A percentile compares a stretch with the other conserved stretches of the same genome.
These are phyloP conservation scores for Lactuca sativa DNA, from an alignment of 129 eudicot genomes.

Conservation along the genomic window DNA sequence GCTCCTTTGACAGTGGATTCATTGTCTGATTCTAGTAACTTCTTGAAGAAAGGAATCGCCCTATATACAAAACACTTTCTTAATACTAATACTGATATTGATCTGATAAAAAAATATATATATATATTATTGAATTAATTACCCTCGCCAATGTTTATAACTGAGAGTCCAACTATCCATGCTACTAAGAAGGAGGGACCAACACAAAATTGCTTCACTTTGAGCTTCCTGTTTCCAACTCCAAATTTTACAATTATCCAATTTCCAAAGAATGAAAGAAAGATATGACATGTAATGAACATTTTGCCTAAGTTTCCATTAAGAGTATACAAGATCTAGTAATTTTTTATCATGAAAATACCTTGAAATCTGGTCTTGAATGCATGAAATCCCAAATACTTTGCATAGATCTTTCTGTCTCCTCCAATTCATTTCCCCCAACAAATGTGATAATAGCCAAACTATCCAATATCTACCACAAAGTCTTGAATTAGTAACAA, in stretches of 20 bases:
- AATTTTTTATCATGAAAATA: slow-evolving; percentile 8
- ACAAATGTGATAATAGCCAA: slow-evolving; percentile 56
- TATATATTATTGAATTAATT: background rate
- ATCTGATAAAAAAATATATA: background rate
- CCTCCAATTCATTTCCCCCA: slow-evolving; percentile 43
- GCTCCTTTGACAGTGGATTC: slow-evolving; percentile 44
- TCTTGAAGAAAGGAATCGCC: slow-evolving; percentile 44
- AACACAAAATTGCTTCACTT: slow-evolving; percentile 43
- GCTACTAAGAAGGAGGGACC: slow-evolving; percentile 55
- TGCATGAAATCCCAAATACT: slow-evolving; percentile 46
- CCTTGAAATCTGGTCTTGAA: slow-evolving; percentile 39
- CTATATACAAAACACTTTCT: slow-evolving; percentile 20
- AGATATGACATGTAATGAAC: background rate
- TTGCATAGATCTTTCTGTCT: slow-evolving; percentile 56
- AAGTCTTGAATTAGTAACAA: slow-evolving; percentile 16
- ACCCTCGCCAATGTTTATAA: slow-evolving; percentile 55
- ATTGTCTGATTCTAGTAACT: slow-evolving; percentile 39
- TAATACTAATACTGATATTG: background rate
- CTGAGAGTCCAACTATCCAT: slow-evolving; percentile 45
- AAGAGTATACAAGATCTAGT: background rate
- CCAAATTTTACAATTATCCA: slow-evolving; percentile 24
- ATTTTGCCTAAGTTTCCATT: slow-evolving; percentile 1
- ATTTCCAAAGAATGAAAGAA: slow-evolving; percentile 5
- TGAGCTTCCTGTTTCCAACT: slow-evolving; percentile 30
- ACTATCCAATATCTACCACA: slow-evolving; percentile 41